Evolutionary conservation across 345 rosid species (phyloP), one percentile per base, ranked within the genome.

Genomic region (Linum tenue): DNA sequence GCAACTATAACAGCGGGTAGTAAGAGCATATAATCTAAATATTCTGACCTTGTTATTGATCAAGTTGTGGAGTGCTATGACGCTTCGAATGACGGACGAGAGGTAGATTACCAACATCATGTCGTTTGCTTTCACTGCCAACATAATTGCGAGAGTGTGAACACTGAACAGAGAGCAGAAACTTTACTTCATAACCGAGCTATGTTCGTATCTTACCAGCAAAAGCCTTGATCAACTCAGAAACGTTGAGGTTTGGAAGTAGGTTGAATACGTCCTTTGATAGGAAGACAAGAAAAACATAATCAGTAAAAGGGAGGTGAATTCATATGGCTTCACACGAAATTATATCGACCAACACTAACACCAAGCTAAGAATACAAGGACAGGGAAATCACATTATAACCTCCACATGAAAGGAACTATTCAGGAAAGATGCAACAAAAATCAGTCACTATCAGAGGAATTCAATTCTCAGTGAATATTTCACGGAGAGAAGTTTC

Each of bases 61-160:
- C 92, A 88, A 82, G 82, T 88, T 90, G 76, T 92, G 97, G 55
- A 92, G 90, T 0, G 98, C 98, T 50, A 92, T 85, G 44, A 87
- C 91, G 67, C 94, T 87, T 62, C 94, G 78, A 63, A 85, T 84
- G 67, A 89, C 89, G 53, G 96, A 89, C 31, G 94, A 85, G 58
- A 89, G 82, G 72, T 87, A 87, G 51, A 82, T 87, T 35, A 89
- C 96, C 70, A 87, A 74, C 96, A 89, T 89, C 96, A 85, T 87
- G 78, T 85, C 96, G 72, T 89, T 87, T 48, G 94, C 86, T 85
- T 89, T 89, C 78, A 87, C 94, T 87, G 88, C 80, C 31, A 55
- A 17, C 3, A 8, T 36, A 22, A 37, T 22, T 2, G 3, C 39
- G 39, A 15, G 16, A 11, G 8, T 14, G 64, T 14, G n/a, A 15